phyloP scores from a whole-genome alignment of 495 filamentous ascomycete species.

The Neurospora sp. region DNA sequence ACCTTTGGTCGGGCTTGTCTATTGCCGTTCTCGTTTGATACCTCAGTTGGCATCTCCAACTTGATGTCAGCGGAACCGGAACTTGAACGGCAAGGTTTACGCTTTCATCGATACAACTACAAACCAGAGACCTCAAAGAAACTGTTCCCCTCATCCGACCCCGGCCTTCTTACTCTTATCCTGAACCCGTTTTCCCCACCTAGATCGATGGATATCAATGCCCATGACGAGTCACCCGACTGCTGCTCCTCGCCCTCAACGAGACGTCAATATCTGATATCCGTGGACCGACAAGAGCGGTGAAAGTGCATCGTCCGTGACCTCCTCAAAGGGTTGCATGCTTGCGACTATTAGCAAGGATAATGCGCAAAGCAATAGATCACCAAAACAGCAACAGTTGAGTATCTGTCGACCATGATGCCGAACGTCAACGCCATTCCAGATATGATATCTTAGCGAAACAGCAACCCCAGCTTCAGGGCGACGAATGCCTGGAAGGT shows the following conservation, averaged over 20 bases:
- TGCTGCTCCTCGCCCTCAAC: not conserved
- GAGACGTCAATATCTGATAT: not conserved
- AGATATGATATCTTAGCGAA: not conserved
- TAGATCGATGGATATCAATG: not conserved
- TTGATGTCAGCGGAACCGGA: not conserved
- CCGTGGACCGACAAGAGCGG: conserved; percentile 15
- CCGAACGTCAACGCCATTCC: not conserved
- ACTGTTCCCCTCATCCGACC: not conserved
- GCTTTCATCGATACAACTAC: not conserved
- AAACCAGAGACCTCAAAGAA: not conserved
- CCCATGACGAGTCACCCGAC: not conserved
- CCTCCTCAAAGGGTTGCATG: not conserved
- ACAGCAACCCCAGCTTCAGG: not conserved
- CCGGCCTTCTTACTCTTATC: not conserved
- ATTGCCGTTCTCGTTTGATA: not conserved
- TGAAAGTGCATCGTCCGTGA: conserved; percentile 9
- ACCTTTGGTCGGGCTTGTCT: not conserved
- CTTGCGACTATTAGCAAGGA: not conserved
- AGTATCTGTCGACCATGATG: not conserved
- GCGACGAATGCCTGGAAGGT: conserved; percentile 13
- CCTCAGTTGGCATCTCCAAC: not conserved
- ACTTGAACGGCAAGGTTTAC: not conserved
- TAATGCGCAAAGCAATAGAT: not conserved
- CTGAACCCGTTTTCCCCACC: not conserved
- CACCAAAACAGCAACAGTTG: not conserved